A percentile compares a stretch with the other conserved stretches of the same genome.
These are phyloP conservation scores for Clitoria ternatea DNA, from an alignment of 306 rosid species.

Conservation along the genomic window DNA sequence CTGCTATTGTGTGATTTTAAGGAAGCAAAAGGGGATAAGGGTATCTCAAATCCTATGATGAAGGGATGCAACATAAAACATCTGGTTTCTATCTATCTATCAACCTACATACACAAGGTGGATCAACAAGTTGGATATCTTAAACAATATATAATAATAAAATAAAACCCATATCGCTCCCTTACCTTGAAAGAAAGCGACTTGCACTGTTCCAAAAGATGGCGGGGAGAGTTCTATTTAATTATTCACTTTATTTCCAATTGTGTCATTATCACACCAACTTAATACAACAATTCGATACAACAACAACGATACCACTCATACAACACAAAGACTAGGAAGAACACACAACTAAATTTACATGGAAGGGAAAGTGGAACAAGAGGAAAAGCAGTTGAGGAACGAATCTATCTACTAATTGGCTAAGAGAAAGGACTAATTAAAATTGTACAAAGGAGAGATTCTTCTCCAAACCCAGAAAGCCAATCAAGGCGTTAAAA, in stretches of 20 bases:
- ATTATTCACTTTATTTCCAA: background rate
- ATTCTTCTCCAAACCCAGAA: slow-evolving; percentile 28
- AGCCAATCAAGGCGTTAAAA: slow-evolving; percentile 26
- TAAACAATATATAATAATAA: slow-evolving; percentile 31
- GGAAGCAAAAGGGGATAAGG: slow-evolving; percentile 72
- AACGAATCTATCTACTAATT: background rate
- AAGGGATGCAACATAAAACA: slow-evolving; percentile 78
- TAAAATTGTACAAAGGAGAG: background rate
- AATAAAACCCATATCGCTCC: background rate
- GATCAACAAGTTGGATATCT: slow-evolving; percentile 25
- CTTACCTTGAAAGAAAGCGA: slow-evolving; percentile 43
- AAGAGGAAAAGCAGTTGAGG: background rate
- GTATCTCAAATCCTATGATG: slow-evolving; percentile 40
- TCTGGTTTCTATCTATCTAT: slow-evolving; percentile 41
- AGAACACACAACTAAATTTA: background rate
- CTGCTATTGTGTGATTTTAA: slow-evolving; percentile 37
- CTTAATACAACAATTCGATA: slow-evolving; percentile 5
- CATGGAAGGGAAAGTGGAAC: background rate
- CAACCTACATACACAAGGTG: background rate
- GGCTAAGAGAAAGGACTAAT: background rate
- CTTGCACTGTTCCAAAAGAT: slow-evolving; percentile 27
- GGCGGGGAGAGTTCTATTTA: background rate
- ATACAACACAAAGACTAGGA: background rate
- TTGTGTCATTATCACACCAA: slow-evolving; percentile 26
- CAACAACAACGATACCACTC: background rate